phyloP scores from a whole-genome alignment of 1,139 yeast species.

The Hansenula lynferdii region DNA sequence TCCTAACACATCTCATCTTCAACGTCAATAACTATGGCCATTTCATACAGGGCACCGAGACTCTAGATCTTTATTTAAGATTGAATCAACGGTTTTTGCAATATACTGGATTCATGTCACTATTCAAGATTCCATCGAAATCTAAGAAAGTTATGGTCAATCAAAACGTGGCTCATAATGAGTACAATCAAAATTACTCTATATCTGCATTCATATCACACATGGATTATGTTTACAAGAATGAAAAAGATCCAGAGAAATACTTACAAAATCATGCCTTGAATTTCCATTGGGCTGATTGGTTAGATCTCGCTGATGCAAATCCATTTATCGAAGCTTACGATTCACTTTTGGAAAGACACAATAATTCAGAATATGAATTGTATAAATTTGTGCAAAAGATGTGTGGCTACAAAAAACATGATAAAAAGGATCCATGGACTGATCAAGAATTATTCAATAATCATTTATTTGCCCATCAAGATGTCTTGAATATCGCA shows the following conservation, averaged over 20 bases:
- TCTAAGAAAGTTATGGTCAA: slow-evolving; percentile 3
- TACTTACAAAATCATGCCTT: slow-evolving; percentile 9
- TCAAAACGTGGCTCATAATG: background rate
- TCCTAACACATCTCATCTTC: slow-evolving; percentile 14
- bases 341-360: slow-evolving; percentile 8
- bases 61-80: slow-evolving; percentile 13
- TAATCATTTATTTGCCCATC: slow-evolving; percentile 13
- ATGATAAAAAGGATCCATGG: slow-evolving; percentile 21
- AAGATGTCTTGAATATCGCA: slow-evolving; percentile 21
- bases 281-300: slow-evolving; percentile 25
- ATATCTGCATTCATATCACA: slow-evolving; percentile 12
- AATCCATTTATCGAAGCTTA: slow-evolving; percentile 20
- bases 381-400: slow-evolving; percentile 11
- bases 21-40: slow-evolving; percentile 15
- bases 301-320: slow-evolving; percentile 23
- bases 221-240: slow-evolving; percentile 7
- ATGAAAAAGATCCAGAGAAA: slow-evolving; percentile 13
- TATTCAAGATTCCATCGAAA: slow-evolving; percentile 6
- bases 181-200: slow-evolving; percentile 14
- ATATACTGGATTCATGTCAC: slow-evolving; percentile 11
- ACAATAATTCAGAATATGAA: slow-evolving; percentile 11
- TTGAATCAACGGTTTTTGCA: slow-evolving; percentile 17
- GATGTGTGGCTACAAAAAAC: slow-evolving; percentile 19
- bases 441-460: slow-evolving; percentile 15
- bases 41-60: slow-evolving; percentile 14